Base-by-base conservation (phyloP, 1,284 basidiomycete genomes). In the Trichosporon inkin region DNA sequence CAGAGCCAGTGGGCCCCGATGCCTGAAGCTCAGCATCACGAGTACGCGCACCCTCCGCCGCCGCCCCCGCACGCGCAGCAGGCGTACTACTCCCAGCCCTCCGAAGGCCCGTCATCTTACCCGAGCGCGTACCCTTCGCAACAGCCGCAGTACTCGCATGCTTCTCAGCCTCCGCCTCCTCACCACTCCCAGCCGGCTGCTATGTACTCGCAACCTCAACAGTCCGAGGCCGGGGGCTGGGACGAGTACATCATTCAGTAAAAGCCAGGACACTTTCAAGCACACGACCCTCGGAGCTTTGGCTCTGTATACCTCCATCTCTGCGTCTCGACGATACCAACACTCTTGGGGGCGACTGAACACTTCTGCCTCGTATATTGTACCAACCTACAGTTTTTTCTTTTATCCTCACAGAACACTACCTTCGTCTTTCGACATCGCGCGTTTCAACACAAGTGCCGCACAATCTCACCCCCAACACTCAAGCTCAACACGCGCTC, bases 21-120 rank as follows among this genome's bases (percentile, higher is more conserved):
- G 54, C 19, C 38, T 8, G 39, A 38, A n/a, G 39, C 53, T 19
- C 53, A 17, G 11, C 36, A 40, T 17, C 22, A 22, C 37, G n/a
- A 55, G 38, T 55, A 55, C 39, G 53, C 20, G n/a, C 53, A 55
- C 38, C 49, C 39, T 14, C 37, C 19, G 22, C 56, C 17, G 37
- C 38, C 54, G 39, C 55, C 47, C 51, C 47, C 49, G 10, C 58
- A 35, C 36, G 34, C 19, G 20, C 20, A 20, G 10, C 49, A 52
- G 34, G 32, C 34, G 22, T 47, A 47, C 41, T 47, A 47, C 41
- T 11, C 41, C 20, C 41, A 47, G 41, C 41, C 41, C 22, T 47
- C 41, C 19, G 41, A 47, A 14, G 41, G 41, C 14, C 41, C 41
- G 19, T 47, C 41, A 28, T 47, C 41, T 13, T 47, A 47, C 41